A percentile compares a stretch with the other conserved stretches of the same genome.
These are phyloP conservation scores for Theileria annulata DNA, from an alignment of 169 alveolate genomes.

Conservation along the genomic window DNA sequence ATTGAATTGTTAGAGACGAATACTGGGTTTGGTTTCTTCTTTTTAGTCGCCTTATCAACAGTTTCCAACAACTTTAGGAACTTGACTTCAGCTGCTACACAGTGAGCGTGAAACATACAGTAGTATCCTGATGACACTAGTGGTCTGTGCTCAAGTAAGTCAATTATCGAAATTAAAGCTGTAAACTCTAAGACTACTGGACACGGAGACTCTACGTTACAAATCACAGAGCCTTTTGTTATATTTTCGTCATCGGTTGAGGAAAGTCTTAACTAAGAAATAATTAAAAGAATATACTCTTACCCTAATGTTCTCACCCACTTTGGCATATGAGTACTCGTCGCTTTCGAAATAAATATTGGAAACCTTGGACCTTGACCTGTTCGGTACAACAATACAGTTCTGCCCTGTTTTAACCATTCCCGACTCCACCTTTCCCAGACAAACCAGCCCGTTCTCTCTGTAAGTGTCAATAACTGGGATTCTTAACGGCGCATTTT, in stretches of 20 bases:
- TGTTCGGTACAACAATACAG: conserved; percentile 87
- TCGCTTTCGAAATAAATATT: conserved; percentile 86
- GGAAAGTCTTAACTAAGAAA: conserved; percentile 75
- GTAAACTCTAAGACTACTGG: conserved; percentile 88
- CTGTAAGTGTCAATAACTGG: conserved; percentile 90
- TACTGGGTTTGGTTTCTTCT: conserved; percentile 81
- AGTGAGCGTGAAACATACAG: conserved; percentile 87
- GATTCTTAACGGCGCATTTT: conserved; percentile 82
- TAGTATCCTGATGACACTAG: conserved; percentile 93
- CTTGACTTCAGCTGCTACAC: conserved; percentile 84
- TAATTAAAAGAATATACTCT: conserved; percentile 1
- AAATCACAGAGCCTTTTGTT: conserved; percentile 93
- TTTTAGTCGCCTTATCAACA: conserved; percentile 76
- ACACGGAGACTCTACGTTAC: conserved; percentile 88
- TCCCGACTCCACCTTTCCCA: conserved; percentile 91
- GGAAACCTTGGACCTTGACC: conserved; percentile 80
- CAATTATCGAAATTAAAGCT: conserved; percentile 89
- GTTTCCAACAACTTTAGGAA: conserved; percentile 76
- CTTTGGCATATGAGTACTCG: conserved; percentile 86
- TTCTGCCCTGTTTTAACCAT: conserved; percentile 76
- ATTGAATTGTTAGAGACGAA: conserved; percentile 79
- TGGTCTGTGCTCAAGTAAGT: conserved; percentile 90
- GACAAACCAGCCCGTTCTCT: conserved; percentile 88
- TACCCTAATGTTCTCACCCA: conserved; percentile 90
- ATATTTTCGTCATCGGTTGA: conserved; percentile 92